Evolutionary conservation across 495 filamentous ascomycete genomes (phyloP).

Genomic region (Podospora fimiseda): DNA sequence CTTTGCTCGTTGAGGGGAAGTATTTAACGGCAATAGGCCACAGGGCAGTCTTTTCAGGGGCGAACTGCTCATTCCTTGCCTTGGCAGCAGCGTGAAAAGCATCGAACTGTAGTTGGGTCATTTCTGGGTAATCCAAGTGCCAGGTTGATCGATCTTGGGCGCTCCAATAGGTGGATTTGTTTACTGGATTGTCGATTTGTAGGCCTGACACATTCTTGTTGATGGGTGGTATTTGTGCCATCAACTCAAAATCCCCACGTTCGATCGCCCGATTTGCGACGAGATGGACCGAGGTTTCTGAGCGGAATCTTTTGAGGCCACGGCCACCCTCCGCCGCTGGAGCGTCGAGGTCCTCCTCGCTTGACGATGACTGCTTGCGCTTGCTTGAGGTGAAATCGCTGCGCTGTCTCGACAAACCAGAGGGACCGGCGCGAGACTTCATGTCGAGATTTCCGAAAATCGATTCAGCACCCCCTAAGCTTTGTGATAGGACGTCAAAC

Average conservation of each 20-base stretch:
- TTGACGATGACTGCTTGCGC: conserved; percentile 35
- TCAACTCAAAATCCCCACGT: conserved; percentile 30
- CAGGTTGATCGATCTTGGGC: conserved; percentile 41
- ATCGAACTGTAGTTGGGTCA: conserved; percentile 44
- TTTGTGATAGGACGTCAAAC: conserved; percentile 35
- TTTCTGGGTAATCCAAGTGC: conserved; percentile 49
- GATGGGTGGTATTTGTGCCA: conserved; percentile 34
- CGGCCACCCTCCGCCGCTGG: conserved; percentile 22
- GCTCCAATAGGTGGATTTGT: conserved; percentile 46
- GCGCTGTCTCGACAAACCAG: conserved; percentile 9
- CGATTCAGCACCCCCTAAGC: conserved; percentile 38
- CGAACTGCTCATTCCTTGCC: conserved; percentile 40
- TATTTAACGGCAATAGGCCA: conserved; percentile 44
- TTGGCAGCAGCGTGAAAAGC: conserved; percentile 38
- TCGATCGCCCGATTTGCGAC: conserved; percentile 9
- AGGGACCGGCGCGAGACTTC: conserved; percentile 29
- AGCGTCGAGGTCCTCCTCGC: conserved; percentile 30
- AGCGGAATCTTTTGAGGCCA: conserved; percentile 42
- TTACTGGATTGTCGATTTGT: conserved; percentile 44
- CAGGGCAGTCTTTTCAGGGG: conserved; percentile 34
- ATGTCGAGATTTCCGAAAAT: conserved; percentile 39
- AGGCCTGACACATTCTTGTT: conserved; percentile 29
- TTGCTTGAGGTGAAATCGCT: conserved; percentile 38
- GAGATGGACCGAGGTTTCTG: conserved; percentile 20
- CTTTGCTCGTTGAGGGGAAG: conserved; percentile 33